Evolutionary conservation across 495 filamentous ascomycete genomes (phyloP).

Genomic region (Penicillium canescens): DNA sequence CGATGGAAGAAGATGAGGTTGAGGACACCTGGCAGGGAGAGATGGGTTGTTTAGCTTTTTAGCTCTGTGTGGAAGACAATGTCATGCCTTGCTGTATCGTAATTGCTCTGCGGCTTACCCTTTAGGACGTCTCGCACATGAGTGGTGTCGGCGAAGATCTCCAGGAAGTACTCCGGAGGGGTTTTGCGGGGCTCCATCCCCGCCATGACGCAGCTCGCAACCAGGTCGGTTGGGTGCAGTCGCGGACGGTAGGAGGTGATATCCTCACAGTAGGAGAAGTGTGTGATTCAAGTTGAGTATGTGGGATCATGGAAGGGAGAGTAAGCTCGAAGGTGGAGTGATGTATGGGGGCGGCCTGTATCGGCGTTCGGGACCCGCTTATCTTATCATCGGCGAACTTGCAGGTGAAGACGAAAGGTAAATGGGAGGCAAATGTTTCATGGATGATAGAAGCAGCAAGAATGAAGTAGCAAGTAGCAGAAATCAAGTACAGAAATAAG

Average conservation of each 20-base stretch:
- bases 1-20: constrained; percentile 99
- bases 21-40: constrained; percentile 66
- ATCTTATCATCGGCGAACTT: constrained; percentile 20
- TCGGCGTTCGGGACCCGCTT: constrained; percentile 28
- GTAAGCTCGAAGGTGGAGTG: constrained; percentile 5
- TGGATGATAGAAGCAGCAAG: not conserved
- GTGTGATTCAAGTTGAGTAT: not conserved
- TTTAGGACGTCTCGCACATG: constrained; percentile 89
- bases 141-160: constrained; percentile 78
- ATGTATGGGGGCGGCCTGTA: constrained; percentile 19
- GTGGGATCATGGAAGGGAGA: constrained; percentile 9
- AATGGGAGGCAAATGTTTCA: not conserved
- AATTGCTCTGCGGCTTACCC: constrained; percentile 51
- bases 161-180: constrained; percentile 80
- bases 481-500: not conserved
- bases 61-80: not conserved
- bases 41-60: not conserved
- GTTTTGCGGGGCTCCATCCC: constrained; percentile 60
- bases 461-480: not conserved
- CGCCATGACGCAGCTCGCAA: constrained; percentile 23
- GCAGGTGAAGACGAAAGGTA: not conserved
- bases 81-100: too few species aligned
- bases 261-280: not conserved
- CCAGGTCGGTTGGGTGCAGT: constrained; percentile 1
- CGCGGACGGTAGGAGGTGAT: constrained; percentile 1